phyloP scores from a whole-genome alignment of 306 rosid genomes.

The Vigna nakashimae region DNA sequence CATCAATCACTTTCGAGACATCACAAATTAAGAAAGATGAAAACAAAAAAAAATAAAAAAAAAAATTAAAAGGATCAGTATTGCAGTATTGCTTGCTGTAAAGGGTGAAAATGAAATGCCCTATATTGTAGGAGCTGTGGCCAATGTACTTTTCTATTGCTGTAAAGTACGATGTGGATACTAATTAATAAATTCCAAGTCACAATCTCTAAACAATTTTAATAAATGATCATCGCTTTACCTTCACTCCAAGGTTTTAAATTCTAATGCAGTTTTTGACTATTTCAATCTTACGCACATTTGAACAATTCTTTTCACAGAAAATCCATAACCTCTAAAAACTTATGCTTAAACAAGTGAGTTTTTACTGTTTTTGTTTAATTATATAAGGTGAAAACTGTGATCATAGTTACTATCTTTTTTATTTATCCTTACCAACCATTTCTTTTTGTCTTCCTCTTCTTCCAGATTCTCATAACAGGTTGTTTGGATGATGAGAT shows the following conservation, averaged over 20 bases:
- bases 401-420: not conserved
- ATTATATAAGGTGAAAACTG: not conserved
- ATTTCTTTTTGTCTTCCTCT: not conserved
- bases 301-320: not conserved
- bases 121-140: constrained; percentile 1
- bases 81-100: constrained; percentile 32
- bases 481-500: not conserved
- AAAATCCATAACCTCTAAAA: not conserved
- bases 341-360: not conserved
- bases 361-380: not conserved
- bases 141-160: not conserved
- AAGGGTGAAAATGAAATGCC: constrained; percentile 37
- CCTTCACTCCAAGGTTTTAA: not conserved
- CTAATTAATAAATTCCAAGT: not conserved
- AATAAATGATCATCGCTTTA: not conserved
- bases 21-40: not conserved
- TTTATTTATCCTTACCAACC: not conserved
- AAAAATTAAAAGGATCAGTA: not conserved
- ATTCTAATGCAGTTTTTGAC: not conserved
- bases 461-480: not conserved
- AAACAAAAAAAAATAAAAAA: not conserved
- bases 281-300: not conserved
- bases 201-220: not conserved
- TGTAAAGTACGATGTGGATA: not conserved
- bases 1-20: constrained; percentile 29